These are phyloP conservation scores for Trametes villosa DNA, from an alignment of 768 basidiomycete species.

Conservation along the genomic window DNA sequence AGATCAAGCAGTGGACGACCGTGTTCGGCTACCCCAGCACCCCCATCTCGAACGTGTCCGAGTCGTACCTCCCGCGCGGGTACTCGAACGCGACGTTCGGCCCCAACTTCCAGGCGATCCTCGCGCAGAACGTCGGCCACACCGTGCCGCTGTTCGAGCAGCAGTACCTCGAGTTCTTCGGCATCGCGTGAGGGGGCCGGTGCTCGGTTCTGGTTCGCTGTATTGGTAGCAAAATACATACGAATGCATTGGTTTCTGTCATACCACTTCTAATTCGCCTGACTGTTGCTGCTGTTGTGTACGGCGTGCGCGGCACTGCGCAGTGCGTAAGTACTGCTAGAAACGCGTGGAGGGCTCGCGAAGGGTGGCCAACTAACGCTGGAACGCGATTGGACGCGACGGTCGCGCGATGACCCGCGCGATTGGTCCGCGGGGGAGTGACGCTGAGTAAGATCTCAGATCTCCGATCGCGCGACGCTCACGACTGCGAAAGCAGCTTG, in stretches of 20 bases:
- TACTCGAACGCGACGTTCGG: conserved; percentile 55
- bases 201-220: not conserved
- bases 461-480: conserved; percentile 4
- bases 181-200: conserved; percentile 19
- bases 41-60: conserved; percentile 39
- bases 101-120: conserved; percentile 52
- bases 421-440: not conserved
- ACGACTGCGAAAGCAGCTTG: too few species aligned
- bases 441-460: conserved; percentile 3
- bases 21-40: conserved; percentile 51
- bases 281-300: too few species aligned
- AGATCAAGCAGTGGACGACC: conserved; percentile 59
- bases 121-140: conserved; percentile 51
- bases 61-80: conserved; percentile 45
- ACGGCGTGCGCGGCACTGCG: too few species aligned
- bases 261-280: not conserved
- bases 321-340: too few species aligned
- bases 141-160: conserved; percentile 36
- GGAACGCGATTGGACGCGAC: not conserved
- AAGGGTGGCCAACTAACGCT: not conserved
- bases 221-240: not conserved
- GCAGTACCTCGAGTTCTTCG: conserved; percentile 25
- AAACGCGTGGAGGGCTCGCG: not conserved
- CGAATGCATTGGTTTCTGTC: not conserved
- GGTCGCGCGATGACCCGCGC: not conserved